These are phyloP conservation scores for Metarhizium guizhouense DNA, from an alignment of 2,329 filamentous ascomycete genomes.

Conservation along the genomic window DNA sequence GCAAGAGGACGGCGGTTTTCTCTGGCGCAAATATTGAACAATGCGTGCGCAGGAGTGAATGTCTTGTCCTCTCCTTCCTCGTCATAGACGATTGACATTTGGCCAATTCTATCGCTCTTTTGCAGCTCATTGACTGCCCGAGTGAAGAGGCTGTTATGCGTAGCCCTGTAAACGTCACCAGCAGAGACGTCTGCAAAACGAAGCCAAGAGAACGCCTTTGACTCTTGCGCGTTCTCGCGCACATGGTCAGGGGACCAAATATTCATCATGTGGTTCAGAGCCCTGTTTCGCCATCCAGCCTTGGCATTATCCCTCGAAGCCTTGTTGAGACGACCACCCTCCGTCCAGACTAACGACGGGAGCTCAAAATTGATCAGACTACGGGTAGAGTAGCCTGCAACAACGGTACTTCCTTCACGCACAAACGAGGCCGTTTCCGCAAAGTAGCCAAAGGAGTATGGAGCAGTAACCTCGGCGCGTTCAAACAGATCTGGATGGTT, in stretches of 20 bases:
- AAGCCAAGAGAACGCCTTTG: constrained; percentile 77
- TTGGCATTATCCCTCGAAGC: constrained; percentile 62
- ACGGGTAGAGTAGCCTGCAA: constrained; percentile 79
- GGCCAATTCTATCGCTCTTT: constrained; percentile 51
- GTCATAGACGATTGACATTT: constrained; percentile 62
- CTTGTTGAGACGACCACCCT: constrained; percentile 67
- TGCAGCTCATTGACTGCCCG: constrained; percentile 56
- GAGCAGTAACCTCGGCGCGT: constrained; percentile 82
- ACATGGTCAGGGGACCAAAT: constrained; percentile 81
- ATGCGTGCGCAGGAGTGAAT: constrained; percentile 63
- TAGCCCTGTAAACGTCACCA: constrained; percentile 60
- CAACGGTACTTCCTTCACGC: constrained; percentile 72
- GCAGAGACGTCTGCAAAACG: constrained; percentile 74
- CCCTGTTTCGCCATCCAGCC: constrained; percentile 74
- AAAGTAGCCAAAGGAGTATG: constrained; percentile 75
- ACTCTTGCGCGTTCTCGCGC: constrained; percentile 48
- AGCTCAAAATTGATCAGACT: constrained; percentile 79
- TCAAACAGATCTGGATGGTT: constrained; percentile 98
- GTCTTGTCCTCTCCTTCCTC: constrained; percentile 46
- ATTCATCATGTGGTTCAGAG: constrained; percentile 75
- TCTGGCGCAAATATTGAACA: constrained; percentile 72
- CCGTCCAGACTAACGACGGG: constrained; percentile 73
- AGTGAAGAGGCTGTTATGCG: constrained; percentile 62
- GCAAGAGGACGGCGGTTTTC: constrained; percentile 57
- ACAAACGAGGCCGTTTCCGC: constrained; percentile 94